Evolutionary conservation across 1,139 yeast genomes (phyloP).

Genomic region (Kurtzmaniella quercitrusa): DNA sequence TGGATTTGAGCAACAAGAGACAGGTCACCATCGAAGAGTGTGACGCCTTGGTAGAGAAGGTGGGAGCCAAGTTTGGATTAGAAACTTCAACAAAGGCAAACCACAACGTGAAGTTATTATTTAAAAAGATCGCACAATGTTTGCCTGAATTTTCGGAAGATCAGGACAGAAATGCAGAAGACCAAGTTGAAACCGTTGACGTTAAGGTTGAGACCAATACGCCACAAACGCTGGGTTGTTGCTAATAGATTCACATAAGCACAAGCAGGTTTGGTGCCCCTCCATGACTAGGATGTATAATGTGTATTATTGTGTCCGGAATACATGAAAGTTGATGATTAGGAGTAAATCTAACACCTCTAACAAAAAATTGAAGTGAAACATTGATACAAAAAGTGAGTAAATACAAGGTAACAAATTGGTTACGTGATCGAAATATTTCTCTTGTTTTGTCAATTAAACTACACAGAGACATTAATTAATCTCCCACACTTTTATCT

Average conservation of each 20-base stretch:
- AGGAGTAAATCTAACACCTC: too few relatives aligned
- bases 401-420: too few relatives aligned
- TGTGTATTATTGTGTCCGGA: too few relatives aligned
- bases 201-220: conserved; percentile 30
- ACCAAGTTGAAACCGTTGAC: conserved; percentile 42
- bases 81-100: conserved; percentile 97
- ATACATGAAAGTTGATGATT: too few relatives aligned
- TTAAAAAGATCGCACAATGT: conserved; percentile 86
- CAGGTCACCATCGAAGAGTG: conserved; percentile 82
- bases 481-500: too few relatives aligned
- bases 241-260: conserved; percentile 10
- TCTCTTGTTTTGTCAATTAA: too few relatives aligned
- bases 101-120: conserved; percentile 82
- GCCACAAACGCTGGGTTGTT: conserved; percentile 13
- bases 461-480: too few relatives aligned
- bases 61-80: conserved; percentile 76
- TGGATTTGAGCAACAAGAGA: conserved; percentile 73
- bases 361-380: too few relatives aligned
- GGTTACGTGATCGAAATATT: too few relatives aligned
- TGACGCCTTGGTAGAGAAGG: conserved; percentile 48
- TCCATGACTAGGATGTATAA: background rate
- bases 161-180: conserved; percentile 20
- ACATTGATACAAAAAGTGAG: too few relatives aligned
- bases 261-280: background rate
- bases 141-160: conserved; percentile 75